Conservation (phyloP, 2,329 filamentous ascomycete genomes). For the Colletotrichum destructivum region DNA sequence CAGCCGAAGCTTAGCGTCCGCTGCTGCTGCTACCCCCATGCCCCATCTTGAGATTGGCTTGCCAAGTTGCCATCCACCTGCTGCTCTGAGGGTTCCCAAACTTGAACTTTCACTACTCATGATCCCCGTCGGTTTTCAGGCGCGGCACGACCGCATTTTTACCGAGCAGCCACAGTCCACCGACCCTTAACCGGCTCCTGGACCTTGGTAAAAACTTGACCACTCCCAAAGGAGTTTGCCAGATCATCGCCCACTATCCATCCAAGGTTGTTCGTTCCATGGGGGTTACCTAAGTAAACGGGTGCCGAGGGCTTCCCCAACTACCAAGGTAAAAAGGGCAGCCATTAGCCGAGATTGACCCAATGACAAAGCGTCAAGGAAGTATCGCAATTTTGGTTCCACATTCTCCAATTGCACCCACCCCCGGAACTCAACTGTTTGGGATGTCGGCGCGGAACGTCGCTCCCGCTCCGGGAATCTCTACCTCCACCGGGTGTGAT, state of each 20-base stretch:
- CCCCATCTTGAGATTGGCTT: constrained; percentile 12
- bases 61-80: neutral
- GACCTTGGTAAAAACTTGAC: constrained; percentile 28
- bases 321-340: constrained; percentile 7
- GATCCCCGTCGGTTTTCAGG: constrained; percentile 28
- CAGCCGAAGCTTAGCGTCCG: constrained; percentile 34
- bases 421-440: constrained; percentile 22
- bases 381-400: constrained; percentile 12
- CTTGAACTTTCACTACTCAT: constrained; percentile 27
- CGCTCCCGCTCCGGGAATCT: constrained; percentile 27
- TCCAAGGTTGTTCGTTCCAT: neutral
- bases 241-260: neutral
- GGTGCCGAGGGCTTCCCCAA: constrained; percentile 26
- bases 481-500: constrained; percentile 18
- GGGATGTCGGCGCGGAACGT: constrained; percentile 18
- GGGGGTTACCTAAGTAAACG: neutral
- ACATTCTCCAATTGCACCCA: constrained; percentile 4
- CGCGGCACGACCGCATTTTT: constrained; percentile 4
- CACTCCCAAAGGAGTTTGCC: neutral
- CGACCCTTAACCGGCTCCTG: constrained; percentile 23
- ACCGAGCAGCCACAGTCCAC: constrained; percentile 6
- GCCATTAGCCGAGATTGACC: constrained; percentile 18
- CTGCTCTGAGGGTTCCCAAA: neutral
- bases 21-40: constrained; percentile 4
- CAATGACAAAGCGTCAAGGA: constrained; percentile 7